Base-by-base conservation (phyloP, 2,329 filamentous ascomycete species). In the Sclerotinia borealis region DNA sequence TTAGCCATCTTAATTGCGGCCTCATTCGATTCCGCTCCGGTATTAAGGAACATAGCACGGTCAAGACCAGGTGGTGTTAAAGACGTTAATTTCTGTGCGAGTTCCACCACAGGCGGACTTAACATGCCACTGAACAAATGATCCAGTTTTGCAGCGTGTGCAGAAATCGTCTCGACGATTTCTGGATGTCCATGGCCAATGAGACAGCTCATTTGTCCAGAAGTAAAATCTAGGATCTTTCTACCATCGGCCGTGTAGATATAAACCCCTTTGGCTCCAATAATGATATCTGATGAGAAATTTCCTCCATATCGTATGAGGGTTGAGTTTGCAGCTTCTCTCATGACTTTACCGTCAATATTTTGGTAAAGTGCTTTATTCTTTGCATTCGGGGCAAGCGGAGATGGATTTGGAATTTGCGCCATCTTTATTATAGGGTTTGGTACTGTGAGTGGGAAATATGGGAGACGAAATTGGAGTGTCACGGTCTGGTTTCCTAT, bases 1-100 rank as follows among this genome's bases (percentile, higher is more conserved):
- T 89, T 89, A 4, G 86, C 85, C 67, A 89, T 78, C 63, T 85
- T 83, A 63, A 89, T 85, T 2, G 86, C 86, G 3, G 84, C 84
- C 67, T 89, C 85, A 65, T 80, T 84, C 50, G 77, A 80, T 70
- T 87, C 83, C 3, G 78, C 79, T 1, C 84, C 84, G 0, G 84
- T 87, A 58, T 77, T 83, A 11, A 85, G 76, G 66, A 87, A 86
- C 69, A 85, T 81, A 0, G 83, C 79, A 65, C 82, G 81, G 64
- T 83, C 79, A 0, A 87, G 74, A 0, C 76, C 78, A 0, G 72
- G 68, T 0, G 83, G 83, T 2, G 85, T 76, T 2, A 82, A 70
- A 1, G 72, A 72, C 19, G 79, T 80, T 5, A 87, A 75, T 1
- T 79, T 77, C 66, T 82, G 78, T 0, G 78, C 82, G 0, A 86